These are phyloP conservation scores for Barbatosphaeria neglecta DNA, from an alignment of 495 filamentous ascomycete species.

Conservation along the genomic window DNA sequence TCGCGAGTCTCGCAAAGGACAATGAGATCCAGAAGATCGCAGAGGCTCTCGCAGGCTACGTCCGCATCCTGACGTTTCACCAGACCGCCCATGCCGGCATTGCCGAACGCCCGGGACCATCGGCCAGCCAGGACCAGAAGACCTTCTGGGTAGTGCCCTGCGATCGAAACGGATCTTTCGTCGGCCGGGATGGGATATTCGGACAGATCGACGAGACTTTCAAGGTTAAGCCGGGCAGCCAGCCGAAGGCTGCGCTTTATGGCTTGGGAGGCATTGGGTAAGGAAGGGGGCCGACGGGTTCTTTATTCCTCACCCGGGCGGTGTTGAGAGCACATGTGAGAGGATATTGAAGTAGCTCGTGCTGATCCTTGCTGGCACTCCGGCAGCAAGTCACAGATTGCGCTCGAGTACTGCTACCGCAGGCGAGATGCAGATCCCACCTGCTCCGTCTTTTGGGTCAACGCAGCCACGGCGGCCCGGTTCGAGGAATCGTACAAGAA, in stretches of 20 bases:
- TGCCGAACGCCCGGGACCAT: not conserved
- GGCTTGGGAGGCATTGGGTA: slow-evolving; percentile 1
- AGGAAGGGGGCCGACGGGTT: too few species aligned
- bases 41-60: not conserved
- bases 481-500: slow-evolving; percentile 11
- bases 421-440: not conserved
- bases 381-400: slow-evolving; percentile 2
- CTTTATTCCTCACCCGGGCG: too few species aligned
- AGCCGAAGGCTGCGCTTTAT: not conserved
- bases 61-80: not conserved
- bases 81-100: not conserved
- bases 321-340: too few species aligned
- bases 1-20: slow-evolving; percentile 14
- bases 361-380: too few species aligned
- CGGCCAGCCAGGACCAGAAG: not conserved
- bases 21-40: slow-evolving; percentile 14
- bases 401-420: slow-evolving; percentile 2
- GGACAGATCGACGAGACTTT: not conserved
- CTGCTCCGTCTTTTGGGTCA: slow-evolving; percentile 16
- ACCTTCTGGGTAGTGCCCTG: not conserved
- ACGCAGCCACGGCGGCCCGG: slow-evolving; percentile 14
- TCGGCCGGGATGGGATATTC: not conserved
- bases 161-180: not conserved
- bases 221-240: not conserved
- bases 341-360: too few species aligned